Base-by-base conservation (phyloP, 805 yeast genomes). In the Starmerella khaoyaiensis region DNA sequence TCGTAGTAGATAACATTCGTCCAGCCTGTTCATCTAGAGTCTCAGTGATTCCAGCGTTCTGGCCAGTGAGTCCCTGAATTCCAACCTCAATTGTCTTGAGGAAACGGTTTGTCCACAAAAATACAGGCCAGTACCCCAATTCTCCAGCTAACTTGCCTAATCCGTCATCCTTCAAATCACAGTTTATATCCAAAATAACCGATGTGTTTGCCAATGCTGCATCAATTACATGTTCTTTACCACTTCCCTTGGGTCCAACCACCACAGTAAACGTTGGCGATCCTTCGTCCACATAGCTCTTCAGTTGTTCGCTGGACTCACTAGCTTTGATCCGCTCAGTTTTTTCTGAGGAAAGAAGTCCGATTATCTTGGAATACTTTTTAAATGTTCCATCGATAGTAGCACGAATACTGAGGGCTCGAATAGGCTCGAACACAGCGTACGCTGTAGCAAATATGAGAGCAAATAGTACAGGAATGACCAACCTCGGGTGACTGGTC, bases 201-300 rank as follows among this genome's bases (percentile, higher is more conserved):
- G 15, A 8, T 9, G 35, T 20, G 23, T 30, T 10, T 8, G 29
- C 6, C 53, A 77, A 59, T 4, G 87, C 84, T 42, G 83, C 61
- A 42, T 76, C 87, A 8, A 49, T 36, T 2, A 47, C 33, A 9
- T 37, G 37, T 42, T 75, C 70, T 51, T 90, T 87, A 17, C 97
- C 98, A n/a, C 93, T 75, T 4, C 98, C 98, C 46, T 82, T 69
- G 4, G 98, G 97, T 10, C 98, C 98, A 44, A 76, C 72, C 3
- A 90, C 75, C 3, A 90, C 73, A 19, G 87, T 84, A 54, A 84
- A 90, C 1, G 96, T 82, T 55, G 79, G 77, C n/a, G 76, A 74
- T 44, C 84, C 86, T 56, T 90, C 98, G 40, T 74, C 75, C 5
- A 90, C 62, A 90, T 93, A 80, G 47, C 79, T 62, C 46, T 68